Evolutionary conservation across 1,139 yeast species (phyloP), one percentile per base, ranked within the genome.

Genomic region (Suhomyces wounanorum): DNA sequence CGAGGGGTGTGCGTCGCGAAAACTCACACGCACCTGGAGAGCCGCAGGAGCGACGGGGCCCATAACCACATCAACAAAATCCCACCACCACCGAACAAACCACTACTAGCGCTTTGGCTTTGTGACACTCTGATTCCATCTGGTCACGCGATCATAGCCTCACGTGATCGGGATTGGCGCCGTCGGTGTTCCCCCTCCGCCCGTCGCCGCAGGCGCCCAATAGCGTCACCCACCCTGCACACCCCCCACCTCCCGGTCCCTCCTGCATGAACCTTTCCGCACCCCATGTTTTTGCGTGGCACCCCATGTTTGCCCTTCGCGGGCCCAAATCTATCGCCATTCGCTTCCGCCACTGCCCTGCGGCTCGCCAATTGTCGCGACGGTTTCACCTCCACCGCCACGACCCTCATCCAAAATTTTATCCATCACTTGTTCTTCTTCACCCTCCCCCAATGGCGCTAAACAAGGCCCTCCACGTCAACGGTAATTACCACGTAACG

Each of bases 401-500:
- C 42, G 41, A 42, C 43, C 40, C 31, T 40, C 33, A 35, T 31
- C 40, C 33, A 44, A 44, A 36, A 35, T 40, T 38, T 48, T 44
- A 30, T 26, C 28, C 35, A 41, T 33, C 31, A 17, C 46, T 30
- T 21, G 37, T 43, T 49, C 39, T 43, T 45, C 26, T 41, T 43
- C 21, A n/a, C 23, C 40, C 13, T 26, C 43, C 45, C 14, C 30
- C 38, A 47, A 50, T 50, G 53, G 53, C 53, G 17, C 50, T 50
- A 21, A 50, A 45, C 37, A 49, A 49, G 47, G 51, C 54, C 25
- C 61, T 47, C 44, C 52, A 46, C 47, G 49, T 47, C 36, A 50
- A 50, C 50, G 53, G 53, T 38, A 43, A 42, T 41, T 50, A 50
- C 45, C 52, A 50, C 37, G 43, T 50, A 16, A 44, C 50, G 28